Evolutionary conservation across 208 protist genomes (phyloP).

Genomic region (Balamuthia mandrillaris): DNA sequence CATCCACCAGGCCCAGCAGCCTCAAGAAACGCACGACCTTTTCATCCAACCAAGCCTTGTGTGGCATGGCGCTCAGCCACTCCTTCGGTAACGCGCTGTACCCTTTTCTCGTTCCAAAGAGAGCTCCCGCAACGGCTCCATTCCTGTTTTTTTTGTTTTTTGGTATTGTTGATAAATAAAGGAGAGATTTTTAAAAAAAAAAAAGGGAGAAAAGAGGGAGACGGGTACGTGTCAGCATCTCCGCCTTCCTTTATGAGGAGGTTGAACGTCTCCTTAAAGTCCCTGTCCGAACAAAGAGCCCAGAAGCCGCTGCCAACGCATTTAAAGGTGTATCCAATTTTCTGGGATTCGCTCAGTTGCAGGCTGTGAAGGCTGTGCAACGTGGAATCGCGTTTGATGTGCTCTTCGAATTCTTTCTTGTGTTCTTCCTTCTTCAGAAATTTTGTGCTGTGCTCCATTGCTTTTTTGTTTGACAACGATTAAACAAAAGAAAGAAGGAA

Average conservation of each 20-base stretch:
- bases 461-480: too few relatives aligned
- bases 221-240: conserved; percentile 59
- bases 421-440: too few relatives aligned
- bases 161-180: too few relatives aligned
- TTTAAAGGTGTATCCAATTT: conserved; percentile 65
- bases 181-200: not conserved
- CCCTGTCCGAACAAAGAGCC: conserved; percentile 38
- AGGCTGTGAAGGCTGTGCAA: conserved; percentile 14
- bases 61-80: conserved; percentile 42
- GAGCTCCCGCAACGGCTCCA: conserved; percentile 44
- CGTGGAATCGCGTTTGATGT: conserved; percentile 6
- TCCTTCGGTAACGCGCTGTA: conserved; percentile 44
- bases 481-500: too few relatives aligned
- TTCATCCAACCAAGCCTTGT: conserved; percentile 54
- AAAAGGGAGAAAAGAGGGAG: not conserved
- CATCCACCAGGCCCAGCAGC: conserved; percentile 2
- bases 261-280: conserved; percentile 54
- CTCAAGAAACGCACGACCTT: conserved; percentile 38
- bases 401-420: not conserved
- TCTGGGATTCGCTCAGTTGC: not conserved
- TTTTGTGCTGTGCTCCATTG: too few relatives aligned
- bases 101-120: conserved; percentile 44
- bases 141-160: conserved; percentile 2
- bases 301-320: conserved; percentile 48
- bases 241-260: conserved; percentile 54